Percentiles rank a stretch among this genome's conserved stretches.
phyloP scores from a whole-genome alignment of 2,329 filamentous ascomycete genomes.

The Aspergillus glaucus region DNA sequence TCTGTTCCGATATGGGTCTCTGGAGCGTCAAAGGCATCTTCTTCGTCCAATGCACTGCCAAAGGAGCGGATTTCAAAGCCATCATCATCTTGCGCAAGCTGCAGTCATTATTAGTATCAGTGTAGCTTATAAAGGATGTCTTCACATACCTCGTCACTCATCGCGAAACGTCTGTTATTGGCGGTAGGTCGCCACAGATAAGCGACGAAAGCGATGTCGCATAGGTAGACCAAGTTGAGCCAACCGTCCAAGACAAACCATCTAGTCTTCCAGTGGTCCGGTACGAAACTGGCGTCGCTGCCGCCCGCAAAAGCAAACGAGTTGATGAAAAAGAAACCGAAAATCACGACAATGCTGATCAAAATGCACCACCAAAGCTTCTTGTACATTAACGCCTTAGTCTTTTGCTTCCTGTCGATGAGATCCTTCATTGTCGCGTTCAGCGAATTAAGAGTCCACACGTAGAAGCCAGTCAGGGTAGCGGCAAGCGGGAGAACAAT shows the following conservation, averaged over 20 bases:
- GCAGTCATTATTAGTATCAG: conserved; percentile 22
- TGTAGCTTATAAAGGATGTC: not conserved
- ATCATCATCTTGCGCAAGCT: conserved; percentile 95
- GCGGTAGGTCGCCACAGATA: conserved; percentile 95
- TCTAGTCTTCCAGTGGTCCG: conserved; percentile 91
- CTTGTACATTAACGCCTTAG: conserved; percentile 93
- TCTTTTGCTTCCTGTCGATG: conserved; percentile 85
- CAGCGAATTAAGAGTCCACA: conserved; percentile 95
- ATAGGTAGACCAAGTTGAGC: conserved; percentile 93
- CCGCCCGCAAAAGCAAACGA: conserved; percentile 88
- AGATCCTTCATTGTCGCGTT: conserved; percentile 94
- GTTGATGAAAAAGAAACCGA: conserved; percentile 98
- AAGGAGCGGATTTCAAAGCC: conserved; percentile 96
- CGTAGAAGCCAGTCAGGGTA: conserved; percentile 92
- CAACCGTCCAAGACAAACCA: conserved; percentile 98
- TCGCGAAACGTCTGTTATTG: conserved; percentile 94
- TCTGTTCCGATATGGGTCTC: conserved; percentile 28
- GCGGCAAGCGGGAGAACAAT: conserved; percentile 88
- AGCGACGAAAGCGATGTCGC: conserved; percentile 85
- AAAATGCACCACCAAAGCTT: conserved; percentile 98
- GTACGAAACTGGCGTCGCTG: conserved; percentile 80
- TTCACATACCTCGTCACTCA: conserved; percentile 78
- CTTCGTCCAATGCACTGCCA: conserved; percentile 65
- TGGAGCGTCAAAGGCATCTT: conserved; percentile 43
- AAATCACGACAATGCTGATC: conserved; percentile 86